Conservation (phyloP, 2,329 filamentous ascomycete genomes). For the Exophiala spinifera region DNA sequence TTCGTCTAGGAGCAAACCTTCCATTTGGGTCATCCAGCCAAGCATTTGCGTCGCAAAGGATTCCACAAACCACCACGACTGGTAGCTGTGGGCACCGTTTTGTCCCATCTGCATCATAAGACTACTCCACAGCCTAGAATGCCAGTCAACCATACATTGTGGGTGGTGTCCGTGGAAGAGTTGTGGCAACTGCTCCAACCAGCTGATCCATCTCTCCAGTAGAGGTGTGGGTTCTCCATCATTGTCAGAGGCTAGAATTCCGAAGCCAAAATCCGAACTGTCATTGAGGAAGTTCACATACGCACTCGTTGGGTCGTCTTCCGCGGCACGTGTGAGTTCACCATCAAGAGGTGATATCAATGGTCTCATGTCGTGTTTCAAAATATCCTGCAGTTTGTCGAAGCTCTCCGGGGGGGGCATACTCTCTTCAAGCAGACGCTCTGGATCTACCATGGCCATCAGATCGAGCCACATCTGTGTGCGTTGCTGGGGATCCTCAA, state of each 20-base stretch:
- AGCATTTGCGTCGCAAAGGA: slow-evolving; percentile 29
- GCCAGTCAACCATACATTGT: slow-evolving; percentile 45
- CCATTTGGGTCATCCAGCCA: slow-evolving; percentile 29
- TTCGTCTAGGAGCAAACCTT: slow-evolving; percentile 26
- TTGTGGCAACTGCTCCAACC: slow-evolving; percentile 41
- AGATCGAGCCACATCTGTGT: slow-evolving; percentile 96
- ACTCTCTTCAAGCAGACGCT: slow-evolving; percentile 56
- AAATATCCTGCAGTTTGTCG: slow-evolving; percentile 33
- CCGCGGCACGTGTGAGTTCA: slow-evolving; percentile 27
- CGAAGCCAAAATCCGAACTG: slow-evolving; percentile 2
- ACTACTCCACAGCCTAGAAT: slow-evolving; percentile 44
- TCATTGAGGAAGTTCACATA: slow-evolving; percentile 27
- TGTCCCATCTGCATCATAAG: slow-evolving; percentile 45
- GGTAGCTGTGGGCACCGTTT: slow-evolving; percentile 46
- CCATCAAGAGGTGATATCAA: slow-evolving; percentile 41
- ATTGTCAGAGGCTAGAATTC: slow-evolving; percentile 12
- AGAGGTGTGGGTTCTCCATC: slow-evolving; percentile 15
- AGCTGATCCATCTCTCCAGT: slow-evolving; percentile 45
- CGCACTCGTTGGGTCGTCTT: slow-evolving; percentile 35
- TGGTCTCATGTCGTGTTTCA: slow-evolving; percentile 45
- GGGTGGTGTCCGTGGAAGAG: slow-evolving; percentile 42
- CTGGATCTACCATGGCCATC: slow-evolving; percentile 61
- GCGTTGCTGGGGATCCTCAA: slow-evolving; percentile 82
- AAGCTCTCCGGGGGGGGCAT: slow-evolving; percentile 54
- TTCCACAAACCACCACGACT: slow-evolving; percentile 43